Evolutionary conservation across 768 basidiomycete species (phyloP).

Genomic region (Imleria badia): DNA sequence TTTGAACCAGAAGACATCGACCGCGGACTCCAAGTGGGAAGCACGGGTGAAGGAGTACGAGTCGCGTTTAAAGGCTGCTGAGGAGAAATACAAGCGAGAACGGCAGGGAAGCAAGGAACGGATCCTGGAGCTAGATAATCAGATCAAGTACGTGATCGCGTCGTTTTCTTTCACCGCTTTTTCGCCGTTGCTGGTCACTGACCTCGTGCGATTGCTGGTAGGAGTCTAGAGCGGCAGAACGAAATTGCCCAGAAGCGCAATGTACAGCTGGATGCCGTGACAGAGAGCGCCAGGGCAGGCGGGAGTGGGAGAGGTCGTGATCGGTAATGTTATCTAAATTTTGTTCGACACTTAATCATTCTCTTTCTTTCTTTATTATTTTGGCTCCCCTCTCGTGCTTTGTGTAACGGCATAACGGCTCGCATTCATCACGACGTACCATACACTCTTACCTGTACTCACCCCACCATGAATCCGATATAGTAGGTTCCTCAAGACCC

Average conservation of each 20-base stretch:
- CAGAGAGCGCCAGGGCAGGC: slow-evolving; percentile 26
- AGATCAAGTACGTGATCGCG: slow-evolving; percentile 63
- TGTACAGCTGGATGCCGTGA: slow-evolving; percentile 33
- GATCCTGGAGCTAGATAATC: slow-evolving; percentile 65
- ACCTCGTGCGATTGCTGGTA: slow-evolving; percentile 24
- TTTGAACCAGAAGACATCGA: slow-evolving; percentile 68
- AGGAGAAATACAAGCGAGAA: slow-evolving; percentile 92
- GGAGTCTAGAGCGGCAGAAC: slow-evolving; percentile 73
- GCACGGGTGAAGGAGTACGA: slow-evolving; percentile 95
- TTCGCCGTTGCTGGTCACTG: background rate
- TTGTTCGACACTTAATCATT: background rate
- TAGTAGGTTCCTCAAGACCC: background rate
- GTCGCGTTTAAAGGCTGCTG: slow-evolving; percentile 71
- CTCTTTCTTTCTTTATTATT: background rate
- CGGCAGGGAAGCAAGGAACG: slow-evolving; percentile 92
- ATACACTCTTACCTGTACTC: slow-evolving; percentile 16
- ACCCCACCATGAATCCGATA: background rate
- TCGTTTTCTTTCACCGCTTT: slow-evolving; percentile 6
- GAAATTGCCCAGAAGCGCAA: slow-evolving; percentile 77
- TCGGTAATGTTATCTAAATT: slow-evolving; percentile 12
- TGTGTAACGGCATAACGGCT: slow-evolving; percentile 1
- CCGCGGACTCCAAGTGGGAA: slow-evolving; percentile 89
- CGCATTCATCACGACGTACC: slow-evolving; percentile 12
- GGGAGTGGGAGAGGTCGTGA: slow-evolving; percentile 18
- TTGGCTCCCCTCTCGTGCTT: slow-evolving; percentile 11